Conservation (phyloP, 768 basidiomycete genomes). For the Tylopilus subfusipes region DNA sequence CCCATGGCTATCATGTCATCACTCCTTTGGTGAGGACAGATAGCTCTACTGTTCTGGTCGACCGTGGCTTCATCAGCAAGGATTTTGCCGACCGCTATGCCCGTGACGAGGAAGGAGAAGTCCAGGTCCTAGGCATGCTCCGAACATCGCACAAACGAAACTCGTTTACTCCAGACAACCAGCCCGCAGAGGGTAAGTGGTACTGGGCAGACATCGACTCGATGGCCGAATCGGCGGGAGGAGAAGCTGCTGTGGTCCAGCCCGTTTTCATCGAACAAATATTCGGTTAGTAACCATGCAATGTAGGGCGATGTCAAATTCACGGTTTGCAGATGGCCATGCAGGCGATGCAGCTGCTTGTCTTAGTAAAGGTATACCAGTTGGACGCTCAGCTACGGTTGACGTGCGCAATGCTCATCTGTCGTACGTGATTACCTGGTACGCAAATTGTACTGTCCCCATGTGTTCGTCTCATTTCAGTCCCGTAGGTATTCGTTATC, state of each 20-base stretch:
- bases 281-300: slow-evolving; percentile 57
- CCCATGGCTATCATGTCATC: slow-evolving; percentile 82
- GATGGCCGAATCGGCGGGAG: slow-evolving; percentile 78
- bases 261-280: slow-evolving; percentile 90
- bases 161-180: slow-evolving; percentile 85
- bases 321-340: slow-evolving; percentile 64
- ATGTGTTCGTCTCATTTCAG: slow-evolving; percentile 11
- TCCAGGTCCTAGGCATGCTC: slow-evolving; percentile 84
- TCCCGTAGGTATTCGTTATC: slow-evolving; percentile 81
- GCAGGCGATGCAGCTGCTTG: slow-evolving; percentile 64
- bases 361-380: slow-evolving; percentile 69
- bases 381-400: slow-evolving; percentile 79
- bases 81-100: slow-evolving; percentile 45
- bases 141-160: slow-evolving; percentile 72
- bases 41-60: slow-evolving; percentile 84
- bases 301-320: neutral
- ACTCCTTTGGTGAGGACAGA: slow-evolving; percentile 79
- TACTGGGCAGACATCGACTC: slow-evolving; percentile 85
- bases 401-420: slow-evolving; percentile 92
- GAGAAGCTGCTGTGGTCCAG: slow-evolving; percentile 67
- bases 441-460: slow-evolving; percentile 17
- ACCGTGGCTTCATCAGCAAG: slow-evolving; percentile 82
- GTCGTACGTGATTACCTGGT: slow-evolving; percentile 96
- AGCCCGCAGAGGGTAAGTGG: slow-evolving; percentile 77
- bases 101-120: slow-evolving; percentile 47